These are phyloP conservation scores for Amanita thiersii DNA, from an alignment of 768 basidiomycete genomes.

Conservation along the genomic window DNA sequence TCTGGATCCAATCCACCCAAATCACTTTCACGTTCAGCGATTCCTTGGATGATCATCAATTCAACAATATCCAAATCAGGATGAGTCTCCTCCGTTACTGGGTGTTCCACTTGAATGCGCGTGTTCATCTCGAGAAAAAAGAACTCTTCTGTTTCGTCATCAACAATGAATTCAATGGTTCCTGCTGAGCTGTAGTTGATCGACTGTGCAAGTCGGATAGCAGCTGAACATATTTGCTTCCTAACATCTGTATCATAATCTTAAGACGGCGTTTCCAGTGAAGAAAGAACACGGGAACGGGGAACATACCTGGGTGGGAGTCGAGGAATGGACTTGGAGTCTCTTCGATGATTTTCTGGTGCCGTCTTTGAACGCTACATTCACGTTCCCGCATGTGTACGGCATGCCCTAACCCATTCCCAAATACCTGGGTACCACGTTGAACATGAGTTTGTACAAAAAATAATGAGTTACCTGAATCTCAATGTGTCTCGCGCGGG, in stretches of 20 bases:
- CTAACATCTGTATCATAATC: constrained; percentile 27
- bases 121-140: constrained; percentile 73
- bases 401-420: constrained; percentile 50
- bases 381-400: constrained; percentile 65
- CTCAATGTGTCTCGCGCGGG: constrained; percentile 54
- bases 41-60: constrained; percentile 55
- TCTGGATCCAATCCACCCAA: too few species aligned
- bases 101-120: constrained; percentile 62
- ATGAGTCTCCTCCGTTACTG: constrained; percentile 50
- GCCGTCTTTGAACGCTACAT: constrained; percentile 59
- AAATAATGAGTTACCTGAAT: constrained; percentile 35
- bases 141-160: constrained; percentile 42
- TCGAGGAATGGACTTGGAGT: constrained; percentile 53
- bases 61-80: constrained; percentile 53
- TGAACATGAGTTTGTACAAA: background rate
- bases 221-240: constrained; percentile 43
- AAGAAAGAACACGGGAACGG: background rate
- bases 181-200: constrained; percentile 57
- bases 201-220: constrained; percentile 35
- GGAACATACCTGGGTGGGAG: constrained; percentile 30
- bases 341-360: constrained; percentile 72
- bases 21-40: constrained; percentile 22
- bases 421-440: constrained; percentile 42
- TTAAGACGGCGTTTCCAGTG: too few species aligned
- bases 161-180: constrained; percentile 62